A percentile compares a stretch with the other conserved stretches of the same genome.
These are phyloP conservation scores for Plenodomus lindquistii DNA, from an alignment of 2,329 filamentous ascomycete species.

Conservation along the genomic window DNA sequence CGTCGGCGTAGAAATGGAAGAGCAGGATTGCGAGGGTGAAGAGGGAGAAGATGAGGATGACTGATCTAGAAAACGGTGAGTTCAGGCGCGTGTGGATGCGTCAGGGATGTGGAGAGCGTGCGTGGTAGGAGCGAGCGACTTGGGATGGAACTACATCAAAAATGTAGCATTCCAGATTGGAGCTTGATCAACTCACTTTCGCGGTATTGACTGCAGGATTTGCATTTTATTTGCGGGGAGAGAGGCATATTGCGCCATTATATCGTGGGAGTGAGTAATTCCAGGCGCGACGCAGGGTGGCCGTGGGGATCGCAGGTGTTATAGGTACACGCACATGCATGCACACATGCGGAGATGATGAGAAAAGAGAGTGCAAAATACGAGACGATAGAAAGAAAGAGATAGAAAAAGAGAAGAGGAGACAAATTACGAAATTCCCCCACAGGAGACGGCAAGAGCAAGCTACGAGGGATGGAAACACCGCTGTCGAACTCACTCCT, in stretches of 20 bases:
- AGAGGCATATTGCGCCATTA: conserved; percentile 4
- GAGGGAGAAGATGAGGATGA: conserved; percentile 23
- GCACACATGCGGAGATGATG: neutral
- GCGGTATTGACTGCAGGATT: conserved; percentile 8
- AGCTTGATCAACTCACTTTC: conserved; percentile 7
- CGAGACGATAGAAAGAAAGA: neutral
- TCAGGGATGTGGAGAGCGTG: no score
- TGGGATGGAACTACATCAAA: neutral
- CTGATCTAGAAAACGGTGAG: conserved; percentile 16
- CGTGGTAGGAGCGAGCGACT: no score
- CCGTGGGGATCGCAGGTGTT: neutral
- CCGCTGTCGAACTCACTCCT: neutral
- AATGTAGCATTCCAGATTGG: neutral
- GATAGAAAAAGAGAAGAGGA: neutral
- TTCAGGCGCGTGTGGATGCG: conserved; percentile 1
- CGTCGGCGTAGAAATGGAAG: conserved; percentile 30
- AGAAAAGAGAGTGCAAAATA: neutral
- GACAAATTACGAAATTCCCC: neutral
- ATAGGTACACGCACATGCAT: neutral
- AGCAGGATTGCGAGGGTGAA: conserved; percentile 25
- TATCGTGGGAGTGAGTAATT: neutral
- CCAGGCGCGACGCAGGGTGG: neutral
- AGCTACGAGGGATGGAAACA: neutral
- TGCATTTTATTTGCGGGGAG: conserved; percentile 8
- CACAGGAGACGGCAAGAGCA: neutral